Base-by-base conservation (phyloP, 306 rosid genomes). In the Senna tora region DNA sequence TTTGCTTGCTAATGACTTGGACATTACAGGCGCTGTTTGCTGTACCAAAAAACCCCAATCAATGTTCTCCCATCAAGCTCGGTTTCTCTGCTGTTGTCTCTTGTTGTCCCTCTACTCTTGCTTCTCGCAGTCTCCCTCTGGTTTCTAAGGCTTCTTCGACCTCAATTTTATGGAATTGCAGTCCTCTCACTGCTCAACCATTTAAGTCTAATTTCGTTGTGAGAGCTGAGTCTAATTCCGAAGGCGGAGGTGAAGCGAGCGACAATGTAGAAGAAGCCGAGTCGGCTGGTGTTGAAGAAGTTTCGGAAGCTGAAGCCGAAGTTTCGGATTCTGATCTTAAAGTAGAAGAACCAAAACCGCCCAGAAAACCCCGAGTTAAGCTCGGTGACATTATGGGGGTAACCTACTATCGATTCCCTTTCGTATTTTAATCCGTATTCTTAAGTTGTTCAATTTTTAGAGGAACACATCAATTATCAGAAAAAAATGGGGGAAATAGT, bases 341-440 rank as follows among this genome's bases (percentile, higher is more conserved):
- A 71, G 32, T 75, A 9, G 87, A 85, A 69, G 80, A 77, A 65
- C 49, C 77, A 20, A 87, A 85, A 74, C 83, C 79, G 5, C 85
- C 82, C 4, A 81, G 90, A 74, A 88, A 89, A 76, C 83, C 90
- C 56, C 85, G 97, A 34, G 87, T 88, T 47, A 94, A 89, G 82
- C 99, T 94, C 11, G 97, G 99, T n/a, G 97, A 94, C 51, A 64
- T 94, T 19, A 91, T 94, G 95, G 97, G 97, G 99, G 99, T 94
- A 85, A 74, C 20, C 69, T 63, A 4, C 69, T 63, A 4, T 42
- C 61, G n/a, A 19, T 61, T 16, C 45, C 28, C 22, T 8, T 47
- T 51, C 16, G 36, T 20, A 28, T 11, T 30, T 57, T 33, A 19
- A 30, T 69, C 33, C 14, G 17, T 32, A 1, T 58, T 30, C 45